phyloP scores from a whole-genome alignment of 345 rosid species.

The Eucalyptus sideroxylon region DNA sequence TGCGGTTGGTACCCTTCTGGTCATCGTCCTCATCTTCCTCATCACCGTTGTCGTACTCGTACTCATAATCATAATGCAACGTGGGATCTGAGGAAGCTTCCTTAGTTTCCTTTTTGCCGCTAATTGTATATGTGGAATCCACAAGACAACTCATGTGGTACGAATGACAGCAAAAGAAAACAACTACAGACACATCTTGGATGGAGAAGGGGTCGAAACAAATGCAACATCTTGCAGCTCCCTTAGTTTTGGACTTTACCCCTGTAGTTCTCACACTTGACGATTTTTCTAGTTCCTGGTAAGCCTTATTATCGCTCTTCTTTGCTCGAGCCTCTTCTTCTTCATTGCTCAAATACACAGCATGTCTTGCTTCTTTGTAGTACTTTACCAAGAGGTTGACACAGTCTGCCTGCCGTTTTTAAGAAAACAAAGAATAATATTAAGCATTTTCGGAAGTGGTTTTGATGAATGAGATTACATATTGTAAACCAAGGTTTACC shows the following conservation, averaged over 20 bases:
- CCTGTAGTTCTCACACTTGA: slow-evolving; percentile 36
- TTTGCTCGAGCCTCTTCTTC: slow-evolving; percentile 52
- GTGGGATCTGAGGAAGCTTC: slow-evolving; percentile 1
- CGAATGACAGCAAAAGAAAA: slow-evolving; percentile 95
- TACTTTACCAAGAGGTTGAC: slow-evolving; percentile 85
- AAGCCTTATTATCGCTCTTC: slow-evolving; percentile 30
- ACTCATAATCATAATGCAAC: slow-evolving; percentile 9
- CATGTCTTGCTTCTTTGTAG: slow-evolving; percentile 81
- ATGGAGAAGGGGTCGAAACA: slow-evolving; percentile 88
- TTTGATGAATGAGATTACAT: not conserved
- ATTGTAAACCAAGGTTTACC: slow-evolving; percentile 21
- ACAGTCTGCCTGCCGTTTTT: slow-evolving; percentile 65
- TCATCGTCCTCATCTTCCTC: slow-evolving; percentile 31
- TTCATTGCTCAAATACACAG: slow-evolving; percentile 56
- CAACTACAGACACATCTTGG: slow-evolving; percentile 57
- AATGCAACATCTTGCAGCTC: slow-evolving; percentile 88
- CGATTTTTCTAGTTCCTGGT: slow-evolving; percentile 35
- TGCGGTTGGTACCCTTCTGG: slow-evolving; percentile 25
- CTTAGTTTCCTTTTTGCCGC: slow-evolving; percentile 15
- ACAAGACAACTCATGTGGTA: slow-evolving; percentile 75
- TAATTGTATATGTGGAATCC: slow-evolving; percentile 61
- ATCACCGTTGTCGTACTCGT: slow-evolving; percentile 20
- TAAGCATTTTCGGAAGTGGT: not conserved
- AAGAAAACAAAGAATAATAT: not conserved
- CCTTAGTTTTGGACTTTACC: slow-evolving; percentile 82